phyloP scores from a whole-genome alignment of 306 rosid genomes.

The Corylus avellana region DNA sequence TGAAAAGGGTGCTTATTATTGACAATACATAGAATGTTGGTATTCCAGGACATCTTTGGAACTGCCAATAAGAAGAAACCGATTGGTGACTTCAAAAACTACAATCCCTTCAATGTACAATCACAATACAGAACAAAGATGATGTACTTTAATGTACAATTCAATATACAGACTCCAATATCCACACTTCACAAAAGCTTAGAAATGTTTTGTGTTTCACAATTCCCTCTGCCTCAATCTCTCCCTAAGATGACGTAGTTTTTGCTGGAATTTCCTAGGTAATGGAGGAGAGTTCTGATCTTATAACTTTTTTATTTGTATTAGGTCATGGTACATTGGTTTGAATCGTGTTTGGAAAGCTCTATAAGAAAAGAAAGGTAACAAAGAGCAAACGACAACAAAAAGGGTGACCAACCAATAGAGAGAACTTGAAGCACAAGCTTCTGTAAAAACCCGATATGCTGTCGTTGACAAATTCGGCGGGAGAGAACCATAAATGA shows the following conservation, averaged over 20 bases:
- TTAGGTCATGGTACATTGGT: conserved; percentile 78
- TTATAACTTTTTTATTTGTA: conserved; percentile 56
- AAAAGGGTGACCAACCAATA: conserved; percentile 73
- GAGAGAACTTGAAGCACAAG: conserved; percentile 67
- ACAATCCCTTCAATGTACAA: too few relatives aligned
- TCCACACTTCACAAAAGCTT: background rate
- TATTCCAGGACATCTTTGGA: too few relatives aligned
- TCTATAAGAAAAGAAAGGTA: conserved; percentile 69
- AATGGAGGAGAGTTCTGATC: conserved; percentile 40
- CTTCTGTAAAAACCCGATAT: conserved; percentile 74
- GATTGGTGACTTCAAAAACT: too few relatives aligned
- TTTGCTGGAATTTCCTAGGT: conserved; percentile 41
- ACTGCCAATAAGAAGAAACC: too few relatives aligned
- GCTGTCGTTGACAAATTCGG: conserved; percentile 68
- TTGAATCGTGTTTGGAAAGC: conserved; percentile 74
- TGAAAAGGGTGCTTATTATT: too few relatives aligned
- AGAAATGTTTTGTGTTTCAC: conserved; percentile 25
- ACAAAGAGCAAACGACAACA: conserved; percentile 58
- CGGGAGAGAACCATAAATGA: conserved; percentile 60
- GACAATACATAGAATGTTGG: too few relatives aligned
- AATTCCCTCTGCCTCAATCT: conserved; percentile 53
- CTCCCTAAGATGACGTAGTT: conserved; percentile 41
- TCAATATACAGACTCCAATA: conserved; percentile 31
- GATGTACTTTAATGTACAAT: too few relatives aligned
- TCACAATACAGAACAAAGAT: too few relatives aligned